These are phyloP conservation scores for Cytospora leucostoma DNA, from an alignment of 2,329 filamentous ascomycete genomes.

Conservation along the genomic window DNA sequence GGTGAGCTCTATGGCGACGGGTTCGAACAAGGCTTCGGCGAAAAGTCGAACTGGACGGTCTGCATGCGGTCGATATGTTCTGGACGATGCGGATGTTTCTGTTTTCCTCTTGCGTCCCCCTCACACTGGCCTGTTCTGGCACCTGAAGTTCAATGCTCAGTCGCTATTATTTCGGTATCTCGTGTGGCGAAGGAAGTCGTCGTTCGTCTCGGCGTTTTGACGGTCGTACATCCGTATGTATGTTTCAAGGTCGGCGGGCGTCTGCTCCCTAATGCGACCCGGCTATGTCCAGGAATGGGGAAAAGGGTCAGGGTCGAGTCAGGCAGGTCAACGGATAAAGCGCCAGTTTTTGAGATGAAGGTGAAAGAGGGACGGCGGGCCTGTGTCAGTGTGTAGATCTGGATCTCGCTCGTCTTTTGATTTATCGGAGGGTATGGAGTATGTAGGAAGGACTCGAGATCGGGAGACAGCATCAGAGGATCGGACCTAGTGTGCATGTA, in stretches of 20 bases:
- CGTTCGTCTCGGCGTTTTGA: neutral
- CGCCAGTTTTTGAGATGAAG: constrained; percentile 7
- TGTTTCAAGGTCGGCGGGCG: constrained; percentile 1
- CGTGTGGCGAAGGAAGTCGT: neutral
- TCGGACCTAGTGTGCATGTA: constrained; percentile 7
- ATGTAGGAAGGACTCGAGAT: constrained; percentile 1
- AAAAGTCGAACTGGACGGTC: neutral
- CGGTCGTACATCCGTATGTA: neutral
- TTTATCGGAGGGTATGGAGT: neutral
- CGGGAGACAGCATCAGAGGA: constrained; percentile 4
- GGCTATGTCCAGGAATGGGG: constrained; percentile 14
- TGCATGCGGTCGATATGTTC: no score
- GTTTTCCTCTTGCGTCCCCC: neutral
- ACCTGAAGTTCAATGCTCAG: neutral
- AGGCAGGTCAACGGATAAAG: constrained; percentile 12
- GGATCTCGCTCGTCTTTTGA: constrained; percentile 20
- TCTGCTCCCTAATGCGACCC: constrained; percentile 6
- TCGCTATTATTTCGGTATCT: neutral
- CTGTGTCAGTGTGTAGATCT: constrained; percentile 22
- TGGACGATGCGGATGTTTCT: neutral
- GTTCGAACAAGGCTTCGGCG: constrained; percentile 9
- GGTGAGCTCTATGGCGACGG: constrained; percentile 15
- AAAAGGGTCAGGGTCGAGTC: constrained; percentile 11
- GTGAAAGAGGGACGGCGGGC: constrained; percentile 21
- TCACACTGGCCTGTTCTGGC: neutral